Conservation (phyloP, 495 filamentous ascomycete species). For the Penicillium cinerascens region DNA sequence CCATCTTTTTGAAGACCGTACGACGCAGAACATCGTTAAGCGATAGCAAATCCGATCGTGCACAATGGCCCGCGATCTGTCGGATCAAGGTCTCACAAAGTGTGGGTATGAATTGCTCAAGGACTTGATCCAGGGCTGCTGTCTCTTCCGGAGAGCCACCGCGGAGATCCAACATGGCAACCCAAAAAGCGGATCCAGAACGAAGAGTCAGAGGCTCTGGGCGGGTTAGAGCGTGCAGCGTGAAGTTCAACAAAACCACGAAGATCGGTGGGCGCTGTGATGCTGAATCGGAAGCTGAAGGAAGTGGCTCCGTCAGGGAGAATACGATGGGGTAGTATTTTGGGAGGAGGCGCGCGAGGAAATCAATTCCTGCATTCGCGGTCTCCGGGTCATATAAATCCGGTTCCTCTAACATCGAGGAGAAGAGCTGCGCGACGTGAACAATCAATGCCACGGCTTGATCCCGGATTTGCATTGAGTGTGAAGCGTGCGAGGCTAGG, state of each 20-base stretch:
- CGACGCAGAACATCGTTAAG: slow-evolving; percentile 76
- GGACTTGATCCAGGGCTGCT: slow-evolving; percentile 47
- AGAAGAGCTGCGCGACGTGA: slow-evolving; percentile 64
- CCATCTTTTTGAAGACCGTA: slow-evolving; percentile 62
- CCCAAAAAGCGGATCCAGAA: slow-evolving; percentile 79
- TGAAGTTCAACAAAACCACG: slow-evolving; percentile 72
- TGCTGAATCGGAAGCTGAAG: slow-evolving; percentile 1
- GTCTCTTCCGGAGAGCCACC: slow-evolving; percentile 42
- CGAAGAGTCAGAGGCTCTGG: slow-evolving; percentile 77
- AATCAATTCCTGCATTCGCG: slow-evolving; percentile 69
- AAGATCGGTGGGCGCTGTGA: slow-evolving; percentile 38
- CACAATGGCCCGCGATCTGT: slow-evolving; percentile 71
- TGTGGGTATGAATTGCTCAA: slow-evolving; percentile 57
- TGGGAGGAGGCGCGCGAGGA: slow-evolving; percentile 62
- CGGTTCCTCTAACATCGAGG: slow-evolving; percentile 55
- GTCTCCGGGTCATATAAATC: slow-evolving; percentile 68
- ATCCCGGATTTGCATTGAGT: slow-evolving; percentile 48
- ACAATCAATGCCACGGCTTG: slow-evolving; percentile 55
- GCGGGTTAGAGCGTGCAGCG: slow-evolving; percentile 65
- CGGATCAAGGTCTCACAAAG: slow-evolving; percentile 56
- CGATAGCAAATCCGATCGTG: slow-evolving; percentile 72
- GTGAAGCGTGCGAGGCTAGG: slow-evolving; percentile 55
- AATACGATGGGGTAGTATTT: slow-evolving; percentile 52
- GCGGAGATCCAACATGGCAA: slow-evolving; percentile 45
- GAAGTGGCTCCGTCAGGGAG: slow-evolving; percentile 26